phyloP scores from a whole-genome alignment of 2,329 filamentous ascomycete species.

The Trichophyton benhamiae region DNA sequence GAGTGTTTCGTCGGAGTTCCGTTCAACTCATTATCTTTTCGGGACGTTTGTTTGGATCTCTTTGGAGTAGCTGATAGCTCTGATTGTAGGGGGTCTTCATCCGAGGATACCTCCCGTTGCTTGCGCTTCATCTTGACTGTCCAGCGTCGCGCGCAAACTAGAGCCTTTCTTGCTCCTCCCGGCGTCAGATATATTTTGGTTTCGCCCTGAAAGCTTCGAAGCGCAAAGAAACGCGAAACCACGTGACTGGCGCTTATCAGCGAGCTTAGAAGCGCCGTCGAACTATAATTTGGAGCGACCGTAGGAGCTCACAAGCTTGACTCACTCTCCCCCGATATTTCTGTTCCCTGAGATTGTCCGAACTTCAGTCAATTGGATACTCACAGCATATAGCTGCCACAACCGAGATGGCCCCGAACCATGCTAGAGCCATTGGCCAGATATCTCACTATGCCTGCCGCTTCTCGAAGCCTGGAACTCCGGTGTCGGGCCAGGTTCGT shows the following conservation, averaged over 20 bases:
- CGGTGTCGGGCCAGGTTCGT: slow-evolving; percentile 24
- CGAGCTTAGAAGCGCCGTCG: background rate
- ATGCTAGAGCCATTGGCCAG: background rate
- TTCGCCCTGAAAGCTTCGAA: background rate
- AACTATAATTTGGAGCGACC: background rate
- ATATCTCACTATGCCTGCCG: background rate
- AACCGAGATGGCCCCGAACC: background rate
- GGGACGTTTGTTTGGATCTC: slow-evolving; percentile 23
- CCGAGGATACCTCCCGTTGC: slow-evolving; percentile 25
- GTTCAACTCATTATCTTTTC: slow-evolving; percentile 15
- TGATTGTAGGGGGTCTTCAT: slow-evolving; percentile 22
- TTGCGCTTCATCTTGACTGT: slow-evolving; percentile 30
- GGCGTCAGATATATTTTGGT: background rate
- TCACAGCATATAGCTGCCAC: background rate
- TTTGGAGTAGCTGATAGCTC: slow-evolving; percentile 29
- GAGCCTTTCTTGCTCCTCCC: background rate
- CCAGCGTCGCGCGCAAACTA: background rate
- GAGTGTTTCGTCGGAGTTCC: slow-evolving; percentile 12
- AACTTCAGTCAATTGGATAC: background rate
- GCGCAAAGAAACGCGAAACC: background rate
- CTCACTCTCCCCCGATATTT: background rate
- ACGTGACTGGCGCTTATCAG: background rate
- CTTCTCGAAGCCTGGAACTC: background rate
- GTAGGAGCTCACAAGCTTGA: background rate
- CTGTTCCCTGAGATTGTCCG: background rate